These are phyloP conservation scores for Apiospora hydei DNA, from an alignment of 2,329 filamentous ascomycete species.

Conservation along the genomic window DNA sequence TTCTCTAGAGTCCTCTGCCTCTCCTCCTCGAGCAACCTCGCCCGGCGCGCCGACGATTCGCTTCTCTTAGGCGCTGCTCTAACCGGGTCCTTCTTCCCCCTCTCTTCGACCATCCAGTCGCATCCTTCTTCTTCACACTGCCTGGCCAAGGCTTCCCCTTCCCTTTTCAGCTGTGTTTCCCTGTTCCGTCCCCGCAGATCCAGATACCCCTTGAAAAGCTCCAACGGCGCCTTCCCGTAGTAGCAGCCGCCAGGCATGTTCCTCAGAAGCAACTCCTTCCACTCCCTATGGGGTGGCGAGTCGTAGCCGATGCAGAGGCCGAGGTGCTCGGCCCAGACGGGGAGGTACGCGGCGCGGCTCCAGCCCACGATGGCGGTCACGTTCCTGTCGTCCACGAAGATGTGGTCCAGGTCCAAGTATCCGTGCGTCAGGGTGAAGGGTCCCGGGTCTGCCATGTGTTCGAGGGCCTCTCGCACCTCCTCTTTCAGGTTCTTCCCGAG, in stretches of 20 bases:
- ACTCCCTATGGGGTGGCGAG: conserved; percentile 10
- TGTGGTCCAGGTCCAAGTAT: conserved; percentile 37
- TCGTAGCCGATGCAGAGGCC: conserved; percentile 3
- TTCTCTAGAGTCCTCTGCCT: background rate
- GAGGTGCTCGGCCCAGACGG: conserved; percentile 23
- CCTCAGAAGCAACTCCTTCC: conserved; percentile 21
- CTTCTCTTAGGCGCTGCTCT: background rate
- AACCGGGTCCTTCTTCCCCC: background rate
- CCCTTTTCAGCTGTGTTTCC: background rate
- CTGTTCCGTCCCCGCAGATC: background rate
- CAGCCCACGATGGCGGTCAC: conserved; percentile 22
- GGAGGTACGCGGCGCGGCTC: conserved; percentile 12
- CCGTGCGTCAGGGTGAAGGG: conserved; percentile 40
- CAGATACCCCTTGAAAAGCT: background rate
- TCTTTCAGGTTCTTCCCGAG: conserved; percentile 27
- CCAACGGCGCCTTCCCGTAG: background rate
- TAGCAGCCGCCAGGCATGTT: background rate
- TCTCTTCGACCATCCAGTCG: background rate
- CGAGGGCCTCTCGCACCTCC: conserved; percentile 29
- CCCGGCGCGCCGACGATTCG: background rate
- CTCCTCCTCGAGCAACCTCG: background rate
- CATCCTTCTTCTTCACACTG: background rate
- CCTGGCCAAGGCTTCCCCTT: too few species aligned
- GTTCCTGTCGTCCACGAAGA: conserved; percentile 29
- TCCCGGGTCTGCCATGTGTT: conserved; percentile 36